Percentiles rank a stretch among this genome's conserved stretches.
Conservation (phyloP, 2,329 filamentous ascomycete species). For the Venturia pyrina region DNA sequence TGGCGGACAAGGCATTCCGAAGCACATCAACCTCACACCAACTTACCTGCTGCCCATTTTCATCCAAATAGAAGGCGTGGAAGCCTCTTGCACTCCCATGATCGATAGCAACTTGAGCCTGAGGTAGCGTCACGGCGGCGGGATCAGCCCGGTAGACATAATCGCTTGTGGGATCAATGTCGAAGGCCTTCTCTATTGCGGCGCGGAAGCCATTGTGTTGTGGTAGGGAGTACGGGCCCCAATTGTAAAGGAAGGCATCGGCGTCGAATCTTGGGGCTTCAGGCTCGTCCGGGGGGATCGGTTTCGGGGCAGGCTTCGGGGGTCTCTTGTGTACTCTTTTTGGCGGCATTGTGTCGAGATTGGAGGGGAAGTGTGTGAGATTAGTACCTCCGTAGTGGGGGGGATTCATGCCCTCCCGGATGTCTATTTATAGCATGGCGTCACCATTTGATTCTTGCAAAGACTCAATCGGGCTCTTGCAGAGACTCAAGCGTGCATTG, state of each 20-base stretch:
- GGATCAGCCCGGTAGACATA: conserved; percentile 41
- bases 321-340: background rate
- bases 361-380: background rate
- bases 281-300: background rate
- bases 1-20: background rate
- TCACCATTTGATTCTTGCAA: background rate
- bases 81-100: conserved; percentile 36
- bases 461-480: background rate
- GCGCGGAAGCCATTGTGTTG: conserved; percentile 35
- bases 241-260: conserved; percentile 33
- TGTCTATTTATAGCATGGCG: background rate
- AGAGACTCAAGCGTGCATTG: background rate
- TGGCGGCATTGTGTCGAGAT: conserved; percentile 1
- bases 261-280: conserved; percentile 30
- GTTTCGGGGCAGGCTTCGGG: background rate
- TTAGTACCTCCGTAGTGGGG: background rate
- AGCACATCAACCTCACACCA: background rate
- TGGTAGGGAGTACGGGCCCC: conserved; percentile 30
- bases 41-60: conserved; percentile 27
- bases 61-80: conserved; percentile 42
- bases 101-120: conserved; percentile 39
- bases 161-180: conserved; percentile 33
- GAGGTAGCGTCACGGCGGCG: conserved; percentile 39
- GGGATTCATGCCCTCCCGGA: background rate
- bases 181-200: conserved; percentile 39